phyloP scores from a whole-genome alignment of 345 rosid species.

The Eutrema yunnanense region DNA sequence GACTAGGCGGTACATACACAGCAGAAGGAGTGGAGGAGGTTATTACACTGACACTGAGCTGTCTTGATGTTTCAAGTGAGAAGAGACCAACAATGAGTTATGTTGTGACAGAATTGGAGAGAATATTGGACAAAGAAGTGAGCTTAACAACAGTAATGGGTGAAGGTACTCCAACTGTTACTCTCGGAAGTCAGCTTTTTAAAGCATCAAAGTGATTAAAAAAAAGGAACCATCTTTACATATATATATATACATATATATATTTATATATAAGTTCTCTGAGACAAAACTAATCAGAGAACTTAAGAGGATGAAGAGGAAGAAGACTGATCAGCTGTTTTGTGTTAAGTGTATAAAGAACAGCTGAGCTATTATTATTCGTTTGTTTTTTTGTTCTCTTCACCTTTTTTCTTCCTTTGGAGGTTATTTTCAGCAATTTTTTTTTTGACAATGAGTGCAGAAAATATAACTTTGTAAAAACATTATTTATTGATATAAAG shows the following conservation, averaged over 20 bases:
- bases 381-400: neutral
- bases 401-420: slow-evolving; percentile 11
- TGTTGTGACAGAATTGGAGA: slow-evolving; percentile 70
- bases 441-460: slow-evolving; percentile 33
- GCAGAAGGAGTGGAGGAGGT: slow-evolving; percentile 77
- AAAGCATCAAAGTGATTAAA: slow-evolving; percentile 39
- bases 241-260: neutral
- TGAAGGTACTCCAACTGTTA: slow-evolving; percentile 75
- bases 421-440: slow-evolving; percentile 23
- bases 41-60: slow-evolving; percentile 46
- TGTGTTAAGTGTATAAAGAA: slow-evolving; percentile 66
- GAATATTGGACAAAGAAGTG: slow-evolving; percentile 71
- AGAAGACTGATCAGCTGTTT: slow-evolving; percentile 55
- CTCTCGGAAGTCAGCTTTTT: slow-evolving; percentile 87
- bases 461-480: slow-evolving; percentile 41
- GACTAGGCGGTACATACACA: slow-evolving; percentile 65
- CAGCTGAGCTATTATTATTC: slow-evolving; percentile 50
- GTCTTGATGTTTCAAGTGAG: slow-evolving; percentile 71
- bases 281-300: slow-evolving; percentile 21
- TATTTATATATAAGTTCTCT: slow-evolving; percentile 7
- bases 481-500: slow-evolving; percentile 40
- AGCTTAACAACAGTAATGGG: slow-evolving; percentile 79
- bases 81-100: slow-evolving; percentile 69
- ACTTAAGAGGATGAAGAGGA: slow-evolving; percentile 15
- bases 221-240: slow-evolving; percentile 29